Evolutionary conservation across 345 rosid genomes (phyloP), one percentile per base, ranked within the genome.

Genomic region (Rubroshorea leprosula): DNA sequence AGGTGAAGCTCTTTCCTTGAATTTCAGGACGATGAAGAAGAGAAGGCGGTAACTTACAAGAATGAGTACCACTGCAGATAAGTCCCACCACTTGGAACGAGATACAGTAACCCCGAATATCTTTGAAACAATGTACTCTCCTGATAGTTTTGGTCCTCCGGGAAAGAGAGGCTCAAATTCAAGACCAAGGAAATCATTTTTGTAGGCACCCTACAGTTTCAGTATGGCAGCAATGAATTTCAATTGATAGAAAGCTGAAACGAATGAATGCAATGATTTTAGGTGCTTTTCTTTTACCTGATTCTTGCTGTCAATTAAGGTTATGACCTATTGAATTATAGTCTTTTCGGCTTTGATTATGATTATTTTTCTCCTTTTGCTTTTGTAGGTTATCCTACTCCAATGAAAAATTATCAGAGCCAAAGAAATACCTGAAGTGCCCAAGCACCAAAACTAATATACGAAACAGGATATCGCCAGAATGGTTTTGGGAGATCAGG

Each of bases 71-170:
- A 89, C 55, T 15, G 79, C 83, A 0, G 88, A 74, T 49, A 89
- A 73, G 72, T 93, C 99, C 94, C 84, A 93, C 99, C 99, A 89
- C 57, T 93, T 93, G 2, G 96, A 87, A 56, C 76, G 74, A 5
- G 74, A 63, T 5, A 82, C 52, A 11, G 75, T 21, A 0, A 87
- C 77, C 31, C 87, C 85, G 50, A 93, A 84, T 9, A 78, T 65
- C 2, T 59, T 63, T 41, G 60, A 72, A 64, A 89, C 68, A 19
- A 93, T 68, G 39, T 65, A 79, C 23, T 89, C 84, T 4, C 99
- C 96, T 38, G 67, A 66, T 73, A 87, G 62, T 64, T 74, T 93
- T 0, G 82, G 81, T 5, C 57, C 83, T 0, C 87, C 84, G 0
- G 94, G 88, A 19, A 81, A 24, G 4, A 82, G 26, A 5, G 91